Evolutionary conservation across 306 rosid genomes (phyloP).

Genomic region (Acmispon strigosus): DNA sequence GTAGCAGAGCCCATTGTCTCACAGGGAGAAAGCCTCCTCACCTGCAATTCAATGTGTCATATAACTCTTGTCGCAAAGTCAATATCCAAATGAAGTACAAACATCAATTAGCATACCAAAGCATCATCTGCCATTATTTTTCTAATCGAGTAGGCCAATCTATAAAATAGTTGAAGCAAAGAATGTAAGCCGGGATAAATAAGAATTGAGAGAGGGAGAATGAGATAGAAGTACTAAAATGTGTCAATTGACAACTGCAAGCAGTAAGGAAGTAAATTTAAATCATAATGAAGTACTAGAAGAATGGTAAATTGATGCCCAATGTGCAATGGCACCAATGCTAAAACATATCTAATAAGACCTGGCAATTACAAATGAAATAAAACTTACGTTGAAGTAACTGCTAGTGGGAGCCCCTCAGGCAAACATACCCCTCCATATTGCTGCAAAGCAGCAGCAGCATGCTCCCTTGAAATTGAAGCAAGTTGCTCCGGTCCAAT

Average conservation of each 20-base stretch:
- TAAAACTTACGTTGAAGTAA: constrained; percentile 83
- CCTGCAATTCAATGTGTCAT: constrained; percentile 38
- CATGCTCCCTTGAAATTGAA: constrained; percentile 68
- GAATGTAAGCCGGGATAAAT: background rate
- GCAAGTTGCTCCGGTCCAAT: constrained; percentile 73
- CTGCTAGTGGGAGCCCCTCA: constrained; percentile 97
- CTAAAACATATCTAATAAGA: background rate
- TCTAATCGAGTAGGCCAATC: constrained; percentile 95
- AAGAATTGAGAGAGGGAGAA: background rate
- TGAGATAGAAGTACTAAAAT: background rate
- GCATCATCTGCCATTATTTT: constrained; percentile 99
- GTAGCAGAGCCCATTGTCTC: constrained; percentile 99
- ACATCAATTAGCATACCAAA: constrained; percentile 57
- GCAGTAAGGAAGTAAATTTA: background rate
- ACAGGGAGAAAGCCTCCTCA: constrained; percentile 97
- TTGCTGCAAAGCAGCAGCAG: constrained; percentile 40
- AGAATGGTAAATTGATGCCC: background rate
- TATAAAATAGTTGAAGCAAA: constrained; percentile 17
- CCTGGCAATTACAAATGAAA: background rate
- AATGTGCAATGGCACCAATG: background rate
- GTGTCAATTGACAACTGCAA: background rate
- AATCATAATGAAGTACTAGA: background rate
- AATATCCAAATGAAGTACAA: constrained; percentile 8
- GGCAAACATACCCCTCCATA: constrained; percentile 87
- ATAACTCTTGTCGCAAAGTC: background rate